Percentiles rank a stretch among this genome's conserved stretches.
These are phyloP conservation scores for Coleophoma eucalyptorum DNA, from an alignment of 2,329 filamentous ascomycete species.

Conservation along the genomic window DNA sequence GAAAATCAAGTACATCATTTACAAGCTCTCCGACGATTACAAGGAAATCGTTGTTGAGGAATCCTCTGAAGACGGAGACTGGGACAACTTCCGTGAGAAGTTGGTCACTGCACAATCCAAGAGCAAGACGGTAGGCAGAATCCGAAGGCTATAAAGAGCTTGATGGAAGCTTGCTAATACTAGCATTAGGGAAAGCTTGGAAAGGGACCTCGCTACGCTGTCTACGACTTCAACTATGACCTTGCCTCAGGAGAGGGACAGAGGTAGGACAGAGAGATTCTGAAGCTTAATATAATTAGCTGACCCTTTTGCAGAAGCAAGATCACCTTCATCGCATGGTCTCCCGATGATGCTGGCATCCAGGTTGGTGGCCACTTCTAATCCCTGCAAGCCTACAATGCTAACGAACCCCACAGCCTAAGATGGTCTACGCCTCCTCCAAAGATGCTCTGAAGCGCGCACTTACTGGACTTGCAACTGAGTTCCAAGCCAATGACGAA, in stretches of 20 bases:
- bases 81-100: conserved; percentile 71
- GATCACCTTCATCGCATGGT: conserved; percentile 76
- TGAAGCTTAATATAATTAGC: conserved; percentile 5
- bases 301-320: conserved; percentile 55
- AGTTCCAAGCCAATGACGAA: conserved; percentile 80
- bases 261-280: conserved; percentile 45
- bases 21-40: conserved; percentile 80
- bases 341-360: conserved; percentile 75
- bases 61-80: conserved; percentile 62
- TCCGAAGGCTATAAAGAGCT: neutral
- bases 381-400: neutral
- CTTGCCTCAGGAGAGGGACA: conserved; percentile 68
- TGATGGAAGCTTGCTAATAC: conserved; percentile 1
- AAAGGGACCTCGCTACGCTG: conserved; percentile 76
- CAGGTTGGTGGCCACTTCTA: conserved; percentile 52
- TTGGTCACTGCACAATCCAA: conserved; percentile 71
- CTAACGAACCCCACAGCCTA: conserved; percentile 50
- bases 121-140: conserved; percentile 53
- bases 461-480: conserved; percentile 69
- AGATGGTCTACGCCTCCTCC: conserved; percentile 89
- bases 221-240: conserved; percentile 81
- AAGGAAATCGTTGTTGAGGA: conserved; percentile 80
- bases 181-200: conserved; percentile 47
- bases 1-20: conserved; percentile 83
- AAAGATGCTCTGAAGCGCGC: conserved; percentile 82